Conservation (phyloP, 768 basidiomycete species). For the Nevesoporus exiguus region DNA sequence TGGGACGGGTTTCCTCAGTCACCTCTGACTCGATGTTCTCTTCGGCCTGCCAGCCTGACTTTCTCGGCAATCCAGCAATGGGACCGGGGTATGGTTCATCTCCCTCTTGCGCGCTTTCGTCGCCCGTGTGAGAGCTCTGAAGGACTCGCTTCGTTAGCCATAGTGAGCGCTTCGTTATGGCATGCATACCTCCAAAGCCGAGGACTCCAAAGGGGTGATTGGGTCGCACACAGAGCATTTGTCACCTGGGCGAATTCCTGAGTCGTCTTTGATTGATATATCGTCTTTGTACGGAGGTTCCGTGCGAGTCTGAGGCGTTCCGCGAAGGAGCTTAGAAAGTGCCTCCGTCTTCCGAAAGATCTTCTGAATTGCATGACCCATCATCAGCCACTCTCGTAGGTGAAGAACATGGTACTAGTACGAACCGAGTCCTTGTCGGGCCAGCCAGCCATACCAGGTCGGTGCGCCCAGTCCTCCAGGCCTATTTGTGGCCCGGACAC, state of each 20-base stretch:
- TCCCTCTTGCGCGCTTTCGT: too few species aligned
- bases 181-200: background rate
- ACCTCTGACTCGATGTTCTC: background rate
- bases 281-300: background rate
- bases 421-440: background rate
- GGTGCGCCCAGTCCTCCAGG: conserved; percentile 2
- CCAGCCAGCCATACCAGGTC: conserved; percentile 1
- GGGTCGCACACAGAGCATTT: too few species aligned
- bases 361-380: background rate
- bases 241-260: background rate
- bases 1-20: background rate
- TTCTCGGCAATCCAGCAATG: too few species aligned
- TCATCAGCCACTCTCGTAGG: background rate
- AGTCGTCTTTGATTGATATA: background rate
- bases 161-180: too few species aligned
- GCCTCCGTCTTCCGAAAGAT: background rate
- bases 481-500: conserved; percentile 8
- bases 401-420: background rate
- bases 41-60: too few species aligned
- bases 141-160: too few species aligned
- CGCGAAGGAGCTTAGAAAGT: background rate
- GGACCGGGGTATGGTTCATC: too few species aligned
- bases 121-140: too few species aligned
- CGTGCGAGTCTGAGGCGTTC: background rate
- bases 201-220: background rate